These are phyloP conservation scores for Cystobasidium tubakii DNA, from an alignment of 768 basidiomycete genomes.

Conservation along the genomic window DNA sequence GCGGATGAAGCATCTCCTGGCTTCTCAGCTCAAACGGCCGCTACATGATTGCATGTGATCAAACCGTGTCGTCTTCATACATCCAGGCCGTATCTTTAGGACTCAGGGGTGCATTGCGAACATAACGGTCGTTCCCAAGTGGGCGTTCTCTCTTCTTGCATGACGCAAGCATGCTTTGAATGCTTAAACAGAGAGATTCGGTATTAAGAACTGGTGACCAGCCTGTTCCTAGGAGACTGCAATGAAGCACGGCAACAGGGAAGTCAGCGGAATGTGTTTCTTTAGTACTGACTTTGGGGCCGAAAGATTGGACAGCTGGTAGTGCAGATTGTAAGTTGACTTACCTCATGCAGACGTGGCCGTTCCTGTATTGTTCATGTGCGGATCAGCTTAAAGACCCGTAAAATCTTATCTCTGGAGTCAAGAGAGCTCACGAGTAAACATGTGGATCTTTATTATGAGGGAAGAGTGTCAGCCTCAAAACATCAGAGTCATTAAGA, in stretches of 20 bases:
- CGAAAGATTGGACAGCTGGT: background rate
- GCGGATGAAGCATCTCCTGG: too few species aligned
- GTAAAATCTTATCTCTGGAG: too few species aligned
- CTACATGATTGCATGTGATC: background rate
- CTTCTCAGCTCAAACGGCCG: too few species aligned
- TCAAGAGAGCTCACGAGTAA: constrained; percentile 23
- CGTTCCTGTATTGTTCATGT: constrained; percentile 16
- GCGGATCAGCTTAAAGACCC: too few species aligned
- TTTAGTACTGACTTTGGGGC: background rate
- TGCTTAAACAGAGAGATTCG: constrained; percentile 49
- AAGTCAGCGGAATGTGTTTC: background rate
- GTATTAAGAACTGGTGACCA: constrained; percentile 51
- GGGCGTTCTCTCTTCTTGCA: constrained; percentile 50
- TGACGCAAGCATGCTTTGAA: constrained; percentile 51
- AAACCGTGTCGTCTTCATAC: constrained; percentile 49
- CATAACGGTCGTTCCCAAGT: constrained; percentile 50
- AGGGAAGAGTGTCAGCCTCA: background rate
- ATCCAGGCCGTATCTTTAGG: constrained; percentile 49
- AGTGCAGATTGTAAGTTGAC: background rate
- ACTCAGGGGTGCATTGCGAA: constrained; percentile 48
- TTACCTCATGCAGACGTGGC: constrained; percentile 35
- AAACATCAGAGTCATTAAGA: too few species aligned
- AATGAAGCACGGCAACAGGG: background rate
- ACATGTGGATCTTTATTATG: constrained; percentile 33
- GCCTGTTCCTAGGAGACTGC: constrained; percentile 43